Evolutionary conservation across 108 stramenopile species (phyloP).

Genomic region (Aurantiochytrium sp.): DNA sequence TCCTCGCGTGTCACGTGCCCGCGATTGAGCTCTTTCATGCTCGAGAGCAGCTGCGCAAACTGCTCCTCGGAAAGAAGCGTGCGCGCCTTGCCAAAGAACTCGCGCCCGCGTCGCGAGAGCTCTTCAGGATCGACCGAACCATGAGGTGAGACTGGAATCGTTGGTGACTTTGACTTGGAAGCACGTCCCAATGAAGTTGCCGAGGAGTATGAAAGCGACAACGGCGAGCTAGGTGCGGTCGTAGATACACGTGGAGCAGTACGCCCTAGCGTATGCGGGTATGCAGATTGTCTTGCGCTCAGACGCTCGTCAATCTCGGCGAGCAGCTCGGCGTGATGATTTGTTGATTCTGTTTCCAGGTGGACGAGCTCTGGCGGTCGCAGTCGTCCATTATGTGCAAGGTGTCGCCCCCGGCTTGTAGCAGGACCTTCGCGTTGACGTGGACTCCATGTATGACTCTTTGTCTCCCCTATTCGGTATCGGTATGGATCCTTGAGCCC

Average conservation of each 20-base stretch:
- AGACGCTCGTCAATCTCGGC: neutral
- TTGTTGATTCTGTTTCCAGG: neutral
- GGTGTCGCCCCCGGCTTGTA: too few species aligned
- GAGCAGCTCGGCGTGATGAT: neutral
- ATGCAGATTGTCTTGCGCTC: neutral
- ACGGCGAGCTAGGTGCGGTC: too few species aligned
- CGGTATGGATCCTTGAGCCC: too few species aligned
- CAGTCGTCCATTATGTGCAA: too few species aligned
- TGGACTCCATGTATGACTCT: too few species aligned
- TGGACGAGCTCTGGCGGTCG: neutral
- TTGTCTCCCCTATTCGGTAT: too few species aligned
- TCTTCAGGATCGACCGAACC: neutral
- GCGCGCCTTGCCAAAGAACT: neutral
- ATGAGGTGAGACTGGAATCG: neutral
- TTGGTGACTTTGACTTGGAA: neutral
- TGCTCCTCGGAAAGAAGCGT: neutral
- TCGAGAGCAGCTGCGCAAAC: neutral
- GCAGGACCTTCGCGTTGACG: too few species aligned
- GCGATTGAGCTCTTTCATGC: slow-evolving; percentile 11
- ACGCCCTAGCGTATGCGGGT: too few species aligned
- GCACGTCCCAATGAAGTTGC: neutral
- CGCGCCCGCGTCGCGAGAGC: neutral
- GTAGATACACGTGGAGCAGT: too few species aligned
- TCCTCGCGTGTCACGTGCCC: neutral
- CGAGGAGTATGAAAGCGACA: neutral